Conservation (phyloP, 805 yeast species). For the Metschnikowia picachoensis region DNA sequence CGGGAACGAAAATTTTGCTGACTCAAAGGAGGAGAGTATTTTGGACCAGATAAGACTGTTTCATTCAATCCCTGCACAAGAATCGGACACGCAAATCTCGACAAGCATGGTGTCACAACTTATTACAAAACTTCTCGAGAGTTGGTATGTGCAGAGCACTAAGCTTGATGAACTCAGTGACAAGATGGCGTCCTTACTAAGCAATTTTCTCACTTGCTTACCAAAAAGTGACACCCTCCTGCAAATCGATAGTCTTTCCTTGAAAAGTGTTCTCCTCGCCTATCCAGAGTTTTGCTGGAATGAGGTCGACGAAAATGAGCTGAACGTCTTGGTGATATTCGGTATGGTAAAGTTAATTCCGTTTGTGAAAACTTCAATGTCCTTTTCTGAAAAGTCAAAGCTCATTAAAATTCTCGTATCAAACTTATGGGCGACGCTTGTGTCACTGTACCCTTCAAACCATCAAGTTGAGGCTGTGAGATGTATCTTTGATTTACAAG, state of each 20-base stretch:
- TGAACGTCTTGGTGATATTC: slow-evolving; percentile 3
- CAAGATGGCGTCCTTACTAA: slow-evolving; percentile 15
- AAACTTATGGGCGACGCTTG: slow-evolving; percentile 53
- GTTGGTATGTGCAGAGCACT: slow-evolving; percentile 18
- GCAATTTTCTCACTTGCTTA: slow-evolving; percentile 20
- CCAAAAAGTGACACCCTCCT: slow-evolving; percentile 14
- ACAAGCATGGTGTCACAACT: slow-evolving; percentile 15
- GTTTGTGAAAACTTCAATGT: slow-evolving; percentile 27
- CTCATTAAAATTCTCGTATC: slow-evolving; percentile 40
- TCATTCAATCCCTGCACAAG: background rate
- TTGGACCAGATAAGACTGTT: no score
- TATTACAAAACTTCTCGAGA: slow-evolving; percentile 18
- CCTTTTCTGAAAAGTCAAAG: slow-evolving; percentile 30
- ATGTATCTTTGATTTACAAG: slow-evolving; percentile 57
- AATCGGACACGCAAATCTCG: background rate
- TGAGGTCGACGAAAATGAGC: background rate
- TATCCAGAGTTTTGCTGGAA: slow-evolving; percentile 3
- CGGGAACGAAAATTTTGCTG: background rate
- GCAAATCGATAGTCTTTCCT: slow-evolving; percentile 5
- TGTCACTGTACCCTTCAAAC: slow-evolving; percentile 43
- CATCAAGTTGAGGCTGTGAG: slow-evolving; percentile 71
- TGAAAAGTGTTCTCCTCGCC: slow-evolving; percentile 17
- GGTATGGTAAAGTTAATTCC: slow-evolving; percentile 39
- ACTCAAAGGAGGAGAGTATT: background rate
- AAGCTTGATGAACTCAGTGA: slow-evolving; percentile 15